Evolutionary conservation across 2,329 filamentous ascomycete genomes (phyloP), one percentile per base, ranked within the genome.

Genomic region (Purpureocillium takamizusanense): DNA sequence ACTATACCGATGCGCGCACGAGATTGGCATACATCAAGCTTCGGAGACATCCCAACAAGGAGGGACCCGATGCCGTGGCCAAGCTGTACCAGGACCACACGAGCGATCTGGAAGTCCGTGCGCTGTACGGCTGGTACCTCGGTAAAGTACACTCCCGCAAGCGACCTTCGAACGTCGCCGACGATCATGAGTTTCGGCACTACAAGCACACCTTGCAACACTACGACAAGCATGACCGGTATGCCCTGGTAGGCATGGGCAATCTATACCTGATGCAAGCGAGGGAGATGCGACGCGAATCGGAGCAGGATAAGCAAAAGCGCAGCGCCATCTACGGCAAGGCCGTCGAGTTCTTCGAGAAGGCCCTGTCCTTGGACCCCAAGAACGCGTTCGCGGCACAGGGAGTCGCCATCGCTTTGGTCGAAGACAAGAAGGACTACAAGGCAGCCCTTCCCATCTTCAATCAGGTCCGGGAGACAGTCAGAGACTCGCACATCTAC

Each of bases 271-370:
- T 98, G 31, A 70, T 83, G 48, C 80, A 86, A 44, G 92, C 92
- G 9, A 80, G 92, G 50, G 94, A 98, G 60, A 95, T 97, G 88
- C 84, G 86, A 23, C 80, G 89, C 36, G 86, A 92, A 44, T 85
- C 85, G 0, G 92, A 97, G 8, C 73, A 80, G 42, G 90, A 98
- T 43, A 94, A 86, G 62, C 84, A 94, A 52, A 95, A 94, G 66
- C 81, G 89, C 38, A 84, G 82, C 41, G 85, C 83, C 50, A 83
- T 80, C 44, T 98, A 97, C 56, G 79, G 81, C 56, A 88, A 90
- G 49, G 89, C 92, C 0, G 89, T 97, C 10, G 94, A 98, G 57
- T 98, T 98, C 63, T 98, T 95, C 51, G 92, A 97, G 58, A 98
- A 98, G 65, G 90, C 90, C 4, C 69, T 98, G 16, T 87, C 94